Evolutionary conservation across 495 filamentous ascomycete species (phyloP).

Genomic region (Xylaria palmicola): DNA sequence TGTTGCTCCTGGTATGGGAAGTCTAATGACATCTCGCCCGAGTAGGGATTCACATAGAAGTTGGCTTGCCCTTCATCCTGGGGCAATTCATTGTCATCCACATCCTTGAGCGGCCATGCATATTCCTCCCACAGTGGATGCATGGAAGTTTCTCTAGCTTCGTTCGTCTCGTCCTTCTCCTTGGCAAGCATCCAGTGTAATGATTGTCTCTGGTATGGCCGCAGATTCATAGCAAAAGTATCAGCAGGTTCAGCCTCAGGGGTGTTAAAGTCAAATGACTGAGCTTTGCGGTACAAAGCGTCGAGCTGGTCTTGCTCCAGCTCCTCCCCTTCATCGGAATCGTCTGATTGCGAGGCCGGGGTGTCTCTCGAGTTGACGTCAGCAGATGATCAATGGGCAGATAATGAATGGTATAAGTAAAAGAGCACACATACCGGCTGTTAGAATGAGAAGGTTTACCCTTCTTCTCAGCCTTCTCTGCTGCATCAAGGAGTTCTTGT

Average conservation of each 20-base stretch:
- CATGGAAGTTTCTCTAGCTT: conserved; percentile 71
- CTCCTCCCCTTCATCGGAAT: conserved; percentile 81
- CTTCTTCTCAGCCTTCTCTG: conserved; percentile 78
- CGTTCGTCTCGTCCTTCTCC: conserved; percentile 72
- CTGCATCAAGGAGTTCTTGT: conserved; percentile 78
- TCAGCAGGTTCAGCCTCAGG: conserved; percentile 78
- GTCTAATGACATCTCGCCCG: conserved; percentile 86
- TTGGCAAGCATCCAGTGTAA: conserved; percentile 95
- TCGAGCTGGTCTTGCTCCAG: conserved; percentile 95
- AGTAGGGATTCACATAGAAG: conserved; percentile 97
- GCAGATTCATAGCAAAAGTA: conserved; percentile 77
- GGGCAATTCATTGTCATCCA: conserved; percentile 74
- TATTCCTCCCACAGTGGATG: conserved; percentile 99
- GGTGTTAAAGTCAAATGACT: conserved; percentile 93
- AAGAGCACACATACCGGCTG: conserved; percentile 22
- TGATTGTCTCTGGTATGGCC: conserved; percentile 94
- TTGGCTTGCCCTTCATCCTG: conserved; percentile 58
- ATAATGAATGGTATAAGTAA: neutral
- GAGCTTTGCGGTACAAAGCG: conserved; percentile 90
- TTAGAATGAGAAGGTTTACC: conserved; percentile 48
- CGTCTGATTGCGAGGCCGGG: conserved; percentile 55
- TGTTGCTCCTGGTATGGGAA: conserved; percentile 94
- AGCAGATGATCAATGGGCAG: neutral
- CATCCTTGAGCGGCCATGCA: conserved; percentile 80
- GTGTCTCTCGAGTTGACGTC: conserved; percentile 35